Percentiles rank a stretch among this genome's conserved stretches.
These are phyloP conservation scores for Epichloe elymi DNA, from an alignment of 2,329 filamentous ascomycete species.

Conservation along the genomic window DNA sequence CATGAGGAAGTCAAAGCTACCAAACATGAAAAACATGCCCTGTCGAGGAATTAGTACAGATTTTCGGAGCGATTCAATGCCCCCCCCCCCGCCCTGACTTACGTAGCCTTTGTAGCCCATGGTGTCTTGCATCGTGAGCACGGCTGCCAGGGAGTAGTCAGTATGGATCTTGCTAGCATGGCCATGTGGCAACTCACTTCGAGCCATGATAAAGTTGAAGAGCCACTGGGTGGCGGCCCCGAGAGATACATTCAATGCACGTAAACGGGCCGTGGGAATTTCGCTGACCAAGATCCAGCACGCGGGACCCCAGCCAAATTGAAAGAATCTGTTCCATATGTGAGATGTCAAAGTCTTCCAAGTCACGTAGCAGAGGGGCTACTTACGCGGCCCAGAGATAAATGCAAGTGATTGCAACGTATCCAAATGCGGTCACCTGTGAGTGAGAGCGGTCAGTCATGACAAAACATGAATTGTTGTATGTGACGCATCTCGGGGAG, in stretches of 20 bases:
- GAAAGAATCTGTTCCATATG: constrained; percentile 36
- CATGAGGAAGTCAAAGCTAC: constrained; percentile 52
- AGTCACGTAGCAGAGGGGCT: not conserved
- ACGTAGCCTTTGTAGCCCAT: constrained; percentile 30
- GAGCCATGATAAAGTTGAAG: constrained; percentile 61
- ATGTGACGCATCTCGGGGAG: no score
- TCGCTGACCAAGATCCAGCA: constrained; percentile 61
- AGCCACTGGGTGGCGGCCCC: constrained; percentile 59
- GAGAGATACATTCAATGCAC: constrained; percentile 54
- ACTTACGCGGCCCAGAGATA: constrained; percentile 51
- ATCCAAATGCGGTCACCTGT: constrained; percentile 50
- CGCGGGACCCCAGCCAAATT: constrained; percentile 57
- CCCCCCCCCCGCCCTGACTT: constrained; percentile 10
- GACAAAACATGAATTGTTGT: not conserved
- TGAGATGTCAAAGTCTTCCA: constrained; percentile 8
- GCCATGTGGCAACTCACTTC: constrained; percentile 22
- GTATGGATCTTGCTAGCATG: not conserved
- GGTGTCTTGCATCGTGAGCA: constrained; percentile 52
- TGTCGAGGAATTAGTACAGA: constrained; percentile 6
- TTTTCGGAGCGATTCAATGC: not conserved
- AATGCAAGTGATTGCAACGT: constrained; percentile 57
- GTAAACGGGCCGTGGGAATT: constrained; percentile 53
- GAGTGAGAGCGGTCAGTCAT: not conserved
- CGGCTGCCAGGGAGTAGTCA: constrained; percentile 22
- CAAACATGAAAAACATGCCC: constrained; percentile 58